Evolutionary conservation across 2,329 filamentous ascomycete genomes (phyloP).

Genomic region (Xylariales sp.): DNA sequence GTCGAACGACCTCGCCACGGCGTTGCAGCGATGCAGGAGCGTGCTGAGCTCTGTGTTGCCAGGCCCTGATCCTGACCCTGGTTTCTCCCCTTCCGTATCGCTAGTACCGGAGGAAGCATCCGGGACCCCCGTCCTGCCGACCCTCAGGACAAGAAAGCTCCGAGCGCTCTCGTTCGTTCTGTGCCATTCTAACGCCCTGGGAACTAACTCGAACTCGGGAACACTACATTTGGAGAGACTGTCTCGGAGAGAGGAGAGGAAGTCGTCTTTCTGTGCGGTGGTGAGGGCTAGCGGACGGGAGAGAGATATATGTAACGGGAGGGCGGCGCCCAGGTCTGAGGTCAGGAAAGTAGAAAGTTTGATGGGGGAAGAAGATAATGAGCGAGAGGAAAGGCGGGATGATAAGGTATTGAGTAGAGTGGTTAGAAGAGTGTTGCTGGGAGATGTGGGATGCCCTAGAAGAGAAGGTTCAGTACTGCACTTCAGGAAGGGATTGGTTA

Average conservation of each 20-base stretch:
- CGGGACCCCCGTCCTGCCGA: constrained; percentile 32
- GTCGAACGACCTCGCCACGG: constrained; percentile 49
- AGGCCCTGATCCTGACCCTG: not conserved
- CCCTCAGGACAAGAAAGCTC: constrained; percentile 77
- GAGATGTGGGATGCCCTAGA: constrained; percentile 18
- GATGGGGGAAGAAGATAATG: not conserved
- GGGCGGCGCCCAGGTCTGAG: constrained; percentile 70
- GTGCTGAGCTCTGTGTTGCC: constrained; percentile 50
- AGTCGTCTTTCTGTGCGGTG: constrained; percentile 66
- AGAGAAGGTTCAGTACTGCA: constrained; percentile 1
- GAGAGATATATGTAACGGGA: constrained; percentile 86
- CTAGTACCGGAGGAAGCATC: not conserved
- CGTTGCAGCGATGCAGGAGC: constrained; percentile 66
- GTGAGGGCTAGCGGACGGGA: constrained; percentile 74
- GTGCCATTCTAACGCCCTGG: constrained; percentile 42
- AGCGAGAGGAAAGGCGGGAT: constrained; percentile 1
- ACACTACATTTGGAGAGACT: constrained; percentile 31
- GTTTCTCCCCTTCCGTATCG: constrained; percentile 19
- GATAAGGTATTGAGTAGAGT: constrained; percentile 35
- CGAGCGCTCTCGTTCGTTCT: constrained; percentile 57
- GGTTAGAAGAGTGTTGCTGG: constrained; percentile 43
- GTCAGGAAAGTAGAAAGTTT: constrained; percentile 64
- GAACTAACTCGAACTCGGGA: constrained; percentile 35
- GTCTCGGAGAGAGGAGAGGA: constrained; percentile 51
- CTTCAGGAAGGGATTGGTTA: constrained; percentile 1